Evolutionary conservation across 2,329 filamentous ascomycete genomes (phyloP), one percentile per base, ranked within the genome.

Genomic region (Aotearoamyces nothofagi): DNA sequence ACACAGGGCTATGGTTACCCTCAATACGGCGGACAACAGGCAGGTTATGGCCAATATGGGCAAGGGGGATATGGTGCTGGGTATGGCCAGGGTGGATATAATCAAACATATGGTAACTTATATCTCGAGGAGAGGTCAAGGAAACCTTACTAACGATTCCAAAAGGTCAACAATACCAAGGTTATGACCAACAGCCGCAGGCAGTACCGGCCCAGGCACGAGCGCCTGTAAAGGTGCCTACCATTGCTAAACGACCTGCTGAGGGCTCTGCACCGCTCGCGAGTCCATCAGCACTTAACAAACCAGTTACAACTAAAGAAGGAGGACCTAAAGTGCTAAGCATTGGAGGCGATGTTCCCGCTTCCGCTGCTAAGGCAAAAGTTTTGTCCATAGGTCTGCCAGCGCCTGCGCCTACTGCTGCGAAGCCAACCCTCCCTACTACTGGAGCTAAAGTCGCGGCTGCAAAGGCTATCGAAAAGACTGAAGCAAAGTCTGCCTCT

Each of bases 391-490:
- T 92, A 32, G 78, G 79, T 24, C 64, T 58, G 11, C 56, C 66
- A 2, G 5, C 56, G 65, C n/a, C 58, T 66, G 49, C 58, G 65
- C 49, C 55, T 38, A 47, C 53, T 3, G 50, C 53, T 24, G 52
- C 58, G 20, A 45, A 52, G 27, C 49, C 60, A 29, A 61, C 62
- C 17, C 54, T 57, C 50, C 52, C 53, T 5, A 36, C 48, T 24
- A 77, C 78, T 15, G 80, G 82, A 16, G 66, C 84, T 36, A 94
- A 94, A 58, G 75, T 79, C n/a, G 63, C 78, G 2, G 87, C 86
- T 4, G 62, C 72, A 28, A 94, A 94, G 57, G 86, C 87, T 7
- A 82, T 94, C 38, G 83, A 92, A 48, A 93, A 93, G 90, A 78
- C 80, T 0, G 77, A 86, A 50, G 63, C 69, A 30, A 60, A 68